Evolutionary conservation across 345 rosid species (phyloP), one percentile per base, ranked within the genome.

Genomic region (Camelina hispida): DNA sequence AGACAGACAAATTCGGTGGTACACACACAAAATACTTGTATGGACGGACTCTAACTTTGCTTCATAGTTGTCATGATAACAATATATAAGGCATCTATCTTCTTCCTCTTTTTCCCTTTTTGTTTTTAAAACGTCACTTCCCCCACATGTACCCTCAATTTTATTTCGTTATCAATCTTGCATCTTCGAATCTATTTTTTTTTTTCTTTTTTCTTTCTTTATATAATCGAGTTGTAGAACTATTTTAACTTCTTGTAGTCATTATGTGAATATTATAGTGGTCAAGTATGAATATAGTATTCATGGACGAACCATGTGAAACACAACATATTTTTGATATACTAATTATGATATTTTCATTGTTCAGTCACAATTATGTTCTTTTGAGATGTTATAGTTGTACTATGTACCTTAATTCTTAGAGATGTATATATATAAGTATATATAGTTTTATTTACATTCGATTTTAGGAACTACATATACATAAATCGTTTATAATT

Each of bases 1-100:
- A 63, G 55, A 64, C 71, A 77, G 80, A 77, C 80, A 77, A 77
- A 77, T 77, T 77, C 80, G 71, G 76, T 77, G 80, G 76, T 64
- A 71, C 76, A 71, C 61, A 76, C 64, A 76, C 46, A 32, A 77
- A 60, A 63, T 18, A 77, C 66, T 77, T 71, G 56, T 66, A 77
- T 71, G 72, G 68, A 77, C 72, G 72, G 80, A 71, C 72, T 77
- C 68, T 65, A 71, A 38, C 40, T 72, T 28, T 65, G 76, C 72
- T 65, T 77, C 61, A 57, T 71, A 77, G 80, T 77, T 77, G 76
- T 77, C 72, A 65, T 71, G 76, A 71, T 18, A 70, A 37, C 20
- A 34, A 76, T 35, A 25, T 66, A 11, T n/a, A n/a, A n/a, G 9
- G 80, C 80, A 71, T 77, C 76, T 68, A 30, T 60, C 75, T 76